Percentiles rank a stretch among this genome's conserved stretches.
phyloP scores from a whole-genome alignment of 1,139 yeast species.

The Protomyces macrosporus region DNA sequence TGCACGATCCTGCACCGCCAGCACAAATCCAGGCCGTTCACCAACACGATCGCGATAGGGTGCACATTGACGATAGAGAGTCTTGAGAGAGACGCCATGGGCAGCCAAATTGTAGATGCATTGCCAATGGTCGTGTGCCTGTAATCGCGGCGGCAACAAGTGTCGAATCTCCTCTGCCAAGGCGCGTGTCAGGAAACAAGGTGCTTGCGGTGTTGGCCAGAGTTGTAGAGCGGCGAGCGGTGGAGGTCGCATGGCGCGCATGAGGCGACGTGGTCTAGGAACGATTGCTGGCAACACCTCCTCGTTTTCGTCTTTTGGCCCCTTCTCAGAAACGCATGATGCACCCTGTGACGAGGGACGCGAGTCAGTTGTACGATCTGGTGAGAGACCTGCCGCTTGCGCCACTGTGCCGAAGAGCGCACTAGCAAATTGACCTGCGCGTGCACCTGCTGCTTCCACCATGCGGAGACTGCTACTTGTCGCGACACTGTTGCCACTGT shows the following conservation, averaged over 20 bases:
- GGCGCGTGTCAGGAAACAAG: constrained; percentile 49
- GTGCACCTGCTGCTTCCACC: background rate
- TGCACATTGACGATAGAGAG: constrained; percentile 51
- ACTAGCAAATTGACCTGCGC: background rate
- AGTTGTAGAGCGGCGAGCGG: constrained; percentile 49
- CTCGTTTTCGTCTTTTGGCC: no score
- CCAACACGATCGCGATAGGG: constrained; percentile 37
- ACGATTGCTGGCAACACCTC: background rate
- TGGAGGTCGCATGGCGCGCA: constrained; percentile 32
- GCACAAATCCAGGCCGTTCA: constrained; percentile 36
- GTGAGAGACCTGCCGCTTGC: background rate
- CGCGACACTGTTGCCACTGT: no score
- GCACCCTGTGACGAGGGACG: no score
- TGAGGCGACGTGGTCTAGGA: background rate
- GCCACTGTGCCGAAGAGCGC: background rate
- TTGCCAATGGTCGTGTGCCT: constrained; percentile 49
- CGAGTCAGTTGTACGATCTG: background rate
- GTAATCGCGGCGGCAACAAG: constrained; percentile 65
- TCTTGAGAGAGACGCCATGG: constrained; percentile 80
- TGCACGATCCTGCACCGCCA: constrained; percentile 41
- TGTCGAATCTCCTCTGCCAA: constrained; percentile 70
- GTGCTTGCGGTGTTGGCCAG: constrained; percentile 48
- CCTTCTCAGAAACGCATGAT: no score
- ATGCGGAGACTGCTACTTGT: no score
- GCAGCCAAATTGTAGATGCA: constrained; percentile 78